Base-by-base conservation (phyloP, 2,329 filamentous ascomycete genomes). In the Fusarium albosuccineum region DNA sequence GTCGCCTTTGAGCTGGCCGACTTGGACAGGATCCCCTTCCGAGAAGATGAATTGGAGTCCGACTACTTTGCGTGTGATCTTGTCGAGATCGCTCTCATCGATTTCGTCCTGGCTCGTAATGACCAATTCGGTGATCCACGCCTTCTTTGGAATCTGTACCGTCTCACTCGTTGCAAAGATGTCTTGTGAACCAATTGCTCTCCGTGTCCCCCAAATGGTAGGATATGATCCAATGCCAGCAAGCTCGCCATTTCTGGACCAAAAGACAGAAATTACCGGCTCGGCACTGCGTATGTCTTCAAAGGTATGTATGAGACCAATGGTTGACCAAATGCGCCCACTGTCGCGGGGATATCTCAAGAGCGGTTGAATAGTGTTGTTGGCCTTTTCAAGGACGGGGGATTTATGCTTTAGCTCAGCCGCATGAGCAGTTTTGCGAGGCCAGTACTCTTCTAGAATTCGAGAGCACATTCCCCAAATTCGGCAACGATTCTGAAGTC, bases 1-100 rank as follows among this genome's bases (percentile, higher is more conserved):
- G 17, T 51, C 36, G 22, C 48, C 48, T n/a, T 51, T 10, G 6
- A 22, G 13, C 9, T 40, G 34, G 26, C 48, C 48, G 10, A 41
- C 14, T 40, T 41, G 36, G 26, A 51, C 22, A 6, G 48, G 48
- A 40, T 30, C 34, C 30, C 26, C 17, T 16, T 22, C 7, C 17
- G 48, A 39, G 26, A 51, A 41, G 34, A 51, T 40, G 34, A 41
- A 40, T 40, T n/a, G 14, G 3, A 51, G 22, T 27, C 46, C 46
- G 13, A 50, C 46, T 14, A 50, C 30, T 5, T 39, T 50, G 10
- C 46, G 46, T 39, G 11, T 29, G 26, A 51, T 49, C 17, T 33
- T 34, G 16, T 49, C 33, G 16, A 37, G 49, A n/a, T 30, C 8
- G 37, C 17, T 39, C 16, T 39, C 36, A 5, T 39, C 36, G 1